Base-by-base conservation (phyloP, 1,284 basidiomycete genomes). In the Leccinum pachyderme region DNA sequence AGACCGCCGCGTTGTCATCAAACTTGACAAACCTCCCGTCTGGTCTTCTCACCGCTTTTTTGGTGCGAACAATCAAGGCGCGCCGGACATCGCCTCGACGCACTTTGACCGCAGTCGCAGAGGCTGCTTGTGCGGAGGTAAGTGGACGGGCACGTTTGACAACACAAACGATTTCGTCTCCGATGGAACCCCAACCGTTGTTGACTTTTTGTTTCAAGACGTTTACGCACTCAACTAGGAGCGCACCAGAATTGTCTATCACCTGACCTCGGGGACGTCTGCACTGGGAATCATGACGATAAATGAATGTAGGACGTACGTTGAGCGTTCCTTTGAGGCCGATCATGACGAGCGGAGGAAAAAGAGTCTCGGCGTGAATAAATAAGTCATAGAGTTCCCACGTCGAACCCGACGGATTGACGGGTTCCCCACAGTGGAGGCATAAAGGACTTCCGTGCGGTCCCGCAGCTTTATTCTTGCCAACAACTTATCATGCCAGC, bases 171-270 rank as follows among this genome's bases (percentile, higher is more conserved):
- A 98, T 94, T 74, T 98, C 96, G 76, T 99, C 97, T 47, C 96
- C 96, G 60, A 88, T 82, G 39, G 80, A 79, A 54, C 86, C 88
- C 81, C 81, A 86, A 69, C 97, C 83, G 76, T 92, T 82, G 83
- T 93, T 81, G 77, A 93, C 92, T 76, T 98, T 98, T 74, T 93
- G 88, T 75, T 98, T 97, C 57, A 98, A 81, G 24, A 99, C 87
- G 72, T 99, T 98, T 72, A 99, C 93, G 68, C 95, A 97, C 78
- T 98, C 96, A 41, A 96, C 90, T 56, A 97, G 78, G 59, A 98
- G 80, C 2, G 93, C 96, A 54, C 96, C 96, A n/a, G 96, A 96
- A 77, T 99, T 99, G 81, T 98, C 96, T 72, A 98, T 97, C 65
- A 95, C 89, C 91, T 95, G 65, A 31, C 35, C 9, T 44, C 25